Conservation (phyloP, 495 filamentous ascomycete genomes). For the Pseudomonodictys pantanalensis region DNA sequence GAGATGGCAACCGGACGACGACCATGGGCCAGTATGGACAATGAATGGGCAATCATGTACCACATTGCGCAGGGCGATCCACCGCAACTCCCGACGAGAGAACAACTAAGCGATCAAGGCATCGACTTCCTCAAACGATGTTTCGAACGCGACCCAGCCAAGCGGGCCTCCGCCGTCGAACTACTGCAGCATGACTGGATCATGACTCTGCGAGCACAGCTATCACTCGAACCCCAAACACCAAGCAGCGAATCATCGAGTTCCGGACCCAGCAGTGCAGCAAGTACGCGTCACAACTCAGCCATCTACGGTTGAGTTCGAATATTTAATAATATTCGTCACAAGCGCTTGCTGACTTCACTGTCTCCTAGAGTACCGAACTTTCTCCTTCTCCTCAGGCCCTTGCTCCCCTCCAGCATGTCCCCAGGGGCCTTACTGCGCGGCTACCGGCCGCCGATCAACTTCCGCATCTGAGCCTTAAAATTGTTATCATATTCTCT, state of each 20-base stretch:
- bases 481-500: slow-evolving; percentile 12
- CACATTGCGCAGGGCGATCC: slow-evolving; percentile 97
- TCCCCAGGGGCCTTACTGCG: too few relatives aligned
- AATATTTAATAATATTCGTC: not conserved
- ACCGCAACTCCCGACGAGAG: slow-evolving; percentile 72
- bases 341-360: not conserved
- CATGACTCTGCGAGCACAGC: slow-evolving; percentile 59
- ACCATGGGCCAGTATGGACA: slow-evolving; percentile 96
- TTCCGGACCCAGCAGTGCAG: slow-evolving; percentile 24
- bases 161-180: slow-evolving; percentile 78
- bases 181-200: slow-evolving; percentile 97
- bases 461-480: slow-evolving; percentile 1
- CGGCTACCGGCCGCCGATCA: too few relatives aligned
- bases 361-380: not conserved
- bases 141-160: slow-evolving; percentile 80
- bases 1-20: slow-evolving; percentile 96
- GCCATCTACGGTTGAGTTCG: slow-evolving; percentile 10
- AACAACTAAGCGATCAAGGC: slow-evolving; percentile 79
- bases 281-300: slow-evolving; percentile 26
- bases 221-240: slow-evolving; percentile 53
- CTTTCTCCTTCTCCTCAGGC: not conserved
- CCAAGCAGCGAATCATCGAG: slow-evolving; percentile 30
- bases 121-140: slow-evolving; percentile 86
- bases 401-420: not conserved
- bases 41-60: slow-evolving; percentile 99